Percentiles rank a stretch among this genome's conserved stretches.
Evolutionary conservation across 306 rosid genomes (phyloP).

Genomic region (apple (Malus domestica)): DNA sequence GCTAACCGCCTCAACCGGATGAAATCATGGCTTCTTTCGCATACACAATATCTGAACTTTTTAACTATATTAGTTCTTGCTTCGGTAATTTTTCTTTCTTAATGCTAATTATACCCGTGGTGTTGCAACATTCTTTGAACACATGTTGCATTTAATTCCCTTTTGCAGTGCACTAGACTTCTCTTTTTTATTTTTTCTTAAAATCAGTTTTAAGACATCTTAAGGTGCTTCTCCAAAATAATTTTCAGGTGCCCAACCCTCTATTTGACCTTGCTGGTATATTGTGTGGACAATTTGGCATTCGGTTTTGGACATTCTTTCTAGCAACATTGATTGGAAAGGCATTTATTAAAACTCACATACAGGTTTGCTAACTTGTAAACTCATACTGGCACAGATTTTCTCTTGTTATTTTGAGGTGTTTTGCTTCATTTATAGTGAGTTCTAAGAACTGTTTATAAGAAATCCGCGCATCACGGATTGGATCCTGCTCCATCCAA

Average conservation of each 20-base stretch:
- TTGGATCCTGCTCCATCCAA: too few relatives aligned
- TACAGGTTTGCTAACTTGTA: slow-evolving; percentile 38
- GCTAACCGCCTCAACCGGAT: slow-evolving; percentile 31
- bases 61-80: slow-evolving; percentile 8
- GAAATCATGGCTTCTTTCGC: slow-evolving; percentile 22
- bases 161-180: not conserved
- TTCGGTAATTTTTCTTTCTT: not conserved
- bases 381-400: not conserved
- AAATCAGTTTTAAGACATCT: not conserved
- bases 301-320: slow-evolving; percentile 58
- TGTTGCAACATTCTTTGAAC: not conserved
- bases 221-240: not conserved
- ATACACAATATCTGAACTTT: slow-evolving; percentile 14
- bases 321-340: slow-evolving; percentile 65
- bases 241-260: slow-evolving; percentile 42
- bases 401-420: not conserved
- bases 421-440: not conserved
- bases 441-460: not conserved
- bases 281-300: slow-evolving; percentile 58
- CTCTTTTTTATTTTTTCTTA: not conserved
- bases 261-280: slow-evolving; percentile 76
- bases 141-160: not conserved
- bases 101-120: not conserved
- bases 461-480: too few relatives aligned
- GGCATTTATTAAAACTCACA: slow-evolving; percentile 64